A percentile compares a stretch with the other conserved stretches of the same genome.
Conservation (phyloP, 805 yeast species). For the Ogataea neopini region DNA sequence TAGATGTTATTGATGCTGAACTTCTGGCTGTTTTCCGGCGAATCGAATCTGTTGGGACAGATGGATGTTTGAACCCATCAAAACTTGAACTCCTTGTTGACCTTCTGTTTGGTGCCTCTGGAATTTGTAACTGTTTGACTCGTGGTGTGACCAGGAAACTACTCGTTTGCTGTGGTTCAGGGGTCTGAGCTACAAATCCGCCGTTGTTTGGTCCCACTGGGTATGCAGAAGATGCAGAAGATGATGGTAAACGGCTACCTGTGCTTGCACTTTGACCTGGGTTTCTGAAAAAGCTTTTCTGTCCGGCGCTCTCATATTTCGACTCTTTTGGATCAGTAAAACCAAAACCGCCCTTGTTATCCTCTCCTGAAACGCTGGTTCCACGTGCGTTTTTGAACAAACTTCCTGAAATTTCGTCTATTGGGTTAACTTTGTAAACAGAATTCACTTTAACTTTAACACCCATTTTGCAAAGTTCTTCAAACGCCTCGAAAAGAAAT, state of each 20-base stretch:
- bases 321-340: conserved; percentile 15
- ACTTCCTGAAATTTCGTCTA: conserved; percentile 23
- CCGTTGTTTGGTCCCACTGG: conserved; percentile 11
- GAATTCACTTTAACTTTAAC: conserved; percentile 63
- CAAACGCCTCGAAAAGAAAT: conserved; percentile 83
- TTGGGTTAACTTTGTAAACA: conserved; percentile 41
- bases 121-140: conserved; percentile 36
- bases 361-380: conserved; percentile 8
- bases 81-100: conserved; percentile 29
- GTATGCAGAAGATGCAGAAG: conserved; percentile 8
- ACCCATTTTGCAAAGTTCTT: conserved; percentile 70
- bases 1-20: conserved; percentile 33
- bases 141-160: conserved; percentile 41
- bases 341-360: conserved; percentile 20
- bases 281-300: conserved; percentile 10
- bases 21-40: conserved; percentile 29
- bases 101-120: conserved; percentile 43
- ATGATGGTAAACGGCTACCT: conserved; percentile 5
- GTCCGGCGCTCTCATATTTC: conserved; percentile 5
- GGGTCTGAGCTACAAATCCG: conserved; percentile 25
- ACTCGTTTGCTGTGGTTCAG: conserved; percentile 24
- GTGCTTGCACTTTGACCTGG: conserved; percentile 7
- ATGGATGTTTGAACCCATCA: conserved; percentile 29
- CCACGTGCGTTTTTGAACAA: conserved; percentile 16
- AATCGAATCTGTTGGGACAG: conserved; percentile 26